Percentiles rank a stretch among this genome's conserved stretches.
These are phyloP conservation scores for Harringtonia aguacate DNA, from an alignment of 2,329 filamentous ascomycete genomes.

Conservation along the genomic window DNA sequence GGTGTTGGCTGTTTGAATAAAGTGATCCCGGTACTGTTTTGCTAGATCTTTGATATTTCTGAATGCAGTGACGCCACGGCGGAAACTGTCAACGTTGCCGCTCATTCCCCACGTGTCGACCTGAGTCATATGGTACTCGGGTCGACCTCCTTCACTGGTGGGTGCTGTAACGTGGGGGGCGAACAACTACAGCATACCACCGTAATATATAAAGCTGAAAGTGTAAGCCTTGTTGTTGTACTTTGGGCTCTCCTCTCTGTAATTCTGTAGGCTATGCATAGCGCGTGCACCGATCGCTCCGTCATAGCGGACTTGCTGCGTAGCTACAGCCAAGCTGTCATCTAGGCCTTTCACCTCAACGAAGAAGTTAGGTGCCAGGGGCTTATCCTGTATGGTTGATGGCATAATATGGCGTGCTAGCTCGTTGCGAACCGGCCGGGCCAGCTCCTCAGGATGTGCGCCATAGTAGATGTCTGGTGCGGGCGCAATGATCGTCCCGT, in stretches of 20 bases:
- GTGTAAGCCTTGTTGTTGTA: conserved; percentile 29
- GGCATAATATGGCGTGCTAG: conserved; percentile 21
- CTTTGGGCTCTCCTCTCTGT: conserved; percentile 16
- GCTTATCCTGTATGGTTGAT: conserved; percentile 18
- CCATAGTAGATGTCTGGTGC: conserved; percentile 23
- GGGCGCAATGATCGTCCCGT: conserved; percentile 16
- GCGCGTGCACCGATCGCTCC: conserved; percentile 24
- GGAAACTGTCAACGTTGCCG: conserved; percentile 17
- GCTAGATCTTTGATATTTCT: conserved; percentile 28
- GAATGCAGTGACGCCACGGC: conserved; percentile 24
- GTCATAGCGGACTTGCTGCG: conserved; percentile 24
- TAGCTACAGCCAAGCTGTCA: conserved; percentile 18
- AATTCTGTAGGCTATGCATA: conserved; percentile 26
- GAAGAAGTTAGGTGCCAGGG: conserved; percentile 29
- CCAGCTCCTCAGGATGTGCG: conserved; percentile 16
- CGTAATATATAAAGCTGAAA: conserved; percentile 26
- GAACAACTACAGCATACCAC: conserved; percentile 23
- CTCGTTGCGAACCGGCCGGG: conserved; percentile 13
- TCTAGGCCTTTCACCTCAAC: conserved; percentile 26
- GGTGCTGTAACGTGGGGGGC: conserved; percentile 24
- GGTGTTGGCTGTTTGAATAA: conserved; percentile 16
- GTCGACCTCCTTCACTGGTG: conserved; percentile 16
- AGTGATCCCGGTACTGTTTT: conserved; percentile 21
- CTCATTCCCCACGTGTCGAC: conserved; percentile 19
- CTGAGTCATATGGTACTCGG: conserved; percentile 30